These are phyloP conservation scores for Zygosaccharomyces bisporus DNA, from an alignment of 805 yeast genomes.

Conservation along the genomic window DNA sequence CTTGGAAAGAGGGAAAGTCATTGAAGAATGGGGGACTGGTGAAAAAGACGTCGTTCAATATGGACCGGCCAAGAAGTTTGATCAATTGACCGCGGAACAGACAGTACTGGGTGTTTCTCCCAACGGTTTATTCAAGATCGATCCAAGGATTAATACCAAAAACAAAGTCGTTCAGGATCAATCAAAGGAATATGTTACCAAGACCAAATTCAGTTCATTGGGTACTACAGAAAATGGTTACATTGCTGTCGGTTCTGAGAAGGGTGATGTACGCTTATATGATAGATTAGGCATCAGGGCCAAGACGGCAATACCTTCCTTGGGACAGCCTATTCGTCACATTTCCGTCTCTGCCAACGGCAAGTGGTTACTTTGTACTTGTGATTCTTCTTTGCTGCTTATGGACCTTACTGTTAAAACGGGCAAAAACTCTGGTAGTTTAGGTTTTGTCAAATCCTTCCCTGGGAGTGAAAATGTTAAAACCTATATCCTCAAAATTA, in stretches of 20 bases:
- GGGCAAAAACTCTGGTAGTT: conserved; percentile 54
- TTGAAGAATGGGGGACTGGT: conserved; percentile 79
- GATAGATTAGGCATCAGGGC: conserved; percentile 73
- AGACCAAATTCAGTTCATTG: conserved; percentile 52
- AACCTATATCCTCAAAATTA: conserved; percentile 62
- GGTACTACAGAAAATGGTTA: conserved; percentile 72
- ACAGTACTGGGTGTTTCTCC: conserved; percentile 68
- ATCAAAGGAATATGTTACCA: conserved; percentile 51
- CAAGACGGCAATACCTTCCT: conserved; percentile 73
- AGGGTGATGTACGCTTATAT: conserved; percentile 73
- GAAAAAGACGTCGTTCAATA: conserved; percentile 50
- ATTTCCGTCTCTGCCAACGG: conserved; percentile 77
- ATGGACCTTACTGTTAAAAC: conserved; percentile 61
- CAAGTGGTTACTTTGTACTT: conserved; percentile 76
- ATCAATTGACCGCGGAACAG: conserved; percentile 69
- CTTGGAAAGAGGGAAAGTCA: conserved; percentile 68
- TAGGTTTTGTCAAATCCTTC: conserved; percentile 65
- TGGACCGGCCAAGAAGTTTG: conserved; percentile 69
- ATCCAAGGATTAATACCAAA: conserved; percentile 62
- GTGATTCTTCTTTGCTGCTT: conserved; percentile 64
- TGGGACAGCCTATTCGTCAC: conserved; percentile 70
- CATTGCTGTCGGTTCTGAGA: conserved; percentile 69
- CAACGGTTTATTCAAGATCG: conserved; percentile 67
- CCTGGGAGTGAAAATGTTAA: conserved; percentile 62
- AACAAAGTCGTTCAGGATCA: conserved; percentile 58